Percentiles rank a stretch among this genome's conserved stretches.
These are phyloP conservation scores for Inonotus hispidus DNA, from an alignment of 1,284 basidiomycete genomes.

Conservation along the genomic window DNA sequence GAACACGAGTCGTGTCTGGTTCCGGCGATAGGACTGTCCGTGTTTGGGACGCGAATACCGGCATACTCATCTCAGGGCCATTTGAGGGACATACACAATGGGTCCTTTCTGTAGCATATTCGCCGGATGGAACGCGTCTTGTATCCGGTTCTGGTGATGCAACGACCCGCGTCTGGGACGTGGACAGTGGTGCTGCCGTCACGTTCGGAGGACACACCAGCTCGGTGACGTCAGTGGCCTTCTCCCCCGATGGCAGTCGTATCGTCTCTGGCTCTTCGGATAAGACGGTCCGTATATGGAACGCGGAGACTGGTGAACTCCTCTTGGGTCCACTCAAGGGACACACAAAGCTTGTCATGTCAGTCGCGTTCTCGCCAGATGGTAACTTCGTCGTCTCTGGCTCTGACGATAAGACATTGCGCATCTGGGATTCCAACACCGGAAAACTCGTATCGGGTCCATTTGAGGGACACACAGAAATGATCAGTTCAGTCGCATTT, in stretches of 20 bases:
- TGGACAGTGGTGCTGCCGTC: neutral
- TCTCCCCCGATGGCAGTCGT: conserved; percentile 2
- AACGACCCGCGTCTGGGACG: neutral
- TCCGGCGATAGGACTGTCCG: neutral
- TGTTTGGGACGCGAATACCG: neutral
- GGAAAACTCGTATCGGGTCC: neutral
- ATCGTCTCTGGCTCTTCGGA: neutral
- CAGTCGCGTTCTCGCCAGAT: neutral
- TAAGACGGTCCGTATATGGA: neutral
- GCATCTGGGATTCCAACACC: neutral
- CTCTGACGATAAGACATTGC: neutral
- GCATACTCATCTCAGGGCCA: neutral
- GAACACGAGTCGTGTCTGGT: neutral
- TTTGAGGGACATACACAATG: neutral
- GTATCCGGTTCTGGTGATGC: neutral
- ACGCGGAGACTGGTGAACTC: neutral
- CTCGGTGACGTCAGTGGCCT: conserved; percentile 2
- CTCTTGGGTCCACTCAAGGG: neutral
- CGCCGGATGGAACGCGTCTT: neutral
- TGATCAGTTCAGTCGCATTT: neutral
- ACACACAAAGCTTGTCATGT: neutral
- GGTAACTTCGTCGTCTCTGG: neutral
- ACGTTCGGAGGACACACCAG: neutral
- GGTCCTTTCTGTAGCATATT: neutral
- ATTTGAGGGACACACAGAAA: neutral